phyloP scores from a whole-genome alignment of 768 basidiomycete genomes.

The Crassisporium funariophilum region DNA sequence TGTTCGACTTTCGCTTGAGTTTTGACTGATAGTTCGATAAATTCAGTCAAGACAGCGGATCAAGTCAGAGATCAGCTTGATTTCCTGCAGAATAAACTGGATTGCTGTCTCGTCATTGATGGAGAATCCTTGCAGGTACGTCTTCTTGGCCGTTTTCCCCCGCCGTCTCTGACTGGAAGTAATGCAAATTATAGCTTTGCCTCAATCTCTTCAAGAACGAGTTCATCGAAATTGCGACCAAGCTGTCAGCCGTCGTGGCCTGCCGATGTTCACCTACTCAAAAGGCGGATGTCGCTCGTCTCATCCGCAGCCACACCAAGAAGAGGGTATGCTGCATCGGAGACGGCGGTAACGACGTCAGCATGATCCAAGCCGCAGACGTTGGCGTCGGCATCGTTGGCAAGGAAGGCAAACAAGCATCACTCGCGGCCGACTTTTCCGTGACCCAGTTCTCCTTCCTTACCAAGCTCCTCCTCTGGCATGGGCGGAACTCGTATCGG shows the following conservation, averaged over 20 bases:
- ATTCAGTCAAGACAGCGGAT: slow-evolving; percentile 81
- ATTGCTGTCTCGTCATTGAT: slow-evolving; percentile 98
- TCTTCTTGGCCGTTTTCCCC: neutral
- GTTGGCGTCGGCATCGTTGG: slow-evolving; percentile 98
- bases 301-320: slow-evolving; percentile 88
- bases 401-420: slow-evolving; percentile 98
- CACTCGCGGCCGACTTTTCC: slow-evolving; percentile 97
- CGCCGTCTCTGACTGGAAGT: neutral
- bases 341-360: slow-evolving; percentile 98
- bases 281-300: slow-evolving; percentile 94
- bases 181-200: slow-evolving; percentile 63
- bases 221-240: slow-evolving; percentile 95
- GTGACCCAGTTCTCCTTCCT: slow-evolving; percentile 96
- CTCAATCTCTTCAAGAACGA: slow-evolving; percentile 88
- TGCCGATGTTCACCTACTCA: slow-evolving; percentile 99
- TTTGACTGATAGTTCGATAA: slow-evolving; percentile 5
- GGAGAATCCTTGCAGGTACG: slow-evolving; percentile 92
- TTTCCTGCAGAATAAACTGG: slow-evolving; percentile 90
- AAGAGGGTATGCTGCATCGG: slow-evolving; percentile 99
- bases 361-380: slow-evolving; percentile 99
- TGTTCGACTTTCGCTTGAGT: neutral
- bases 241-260: slow-evolving; percentile 93
- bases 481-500: slow-evolving; percentile 97
- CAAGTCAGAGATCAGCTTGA: slow-evolving; percentile 87
- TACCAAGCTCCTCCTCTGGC: slow-evolving; percentile 97